Evolutionary conservation across 495 filamentous ascomycete genomes (phyloP).

Genomic region (Daldinia concentrica): DNA sequence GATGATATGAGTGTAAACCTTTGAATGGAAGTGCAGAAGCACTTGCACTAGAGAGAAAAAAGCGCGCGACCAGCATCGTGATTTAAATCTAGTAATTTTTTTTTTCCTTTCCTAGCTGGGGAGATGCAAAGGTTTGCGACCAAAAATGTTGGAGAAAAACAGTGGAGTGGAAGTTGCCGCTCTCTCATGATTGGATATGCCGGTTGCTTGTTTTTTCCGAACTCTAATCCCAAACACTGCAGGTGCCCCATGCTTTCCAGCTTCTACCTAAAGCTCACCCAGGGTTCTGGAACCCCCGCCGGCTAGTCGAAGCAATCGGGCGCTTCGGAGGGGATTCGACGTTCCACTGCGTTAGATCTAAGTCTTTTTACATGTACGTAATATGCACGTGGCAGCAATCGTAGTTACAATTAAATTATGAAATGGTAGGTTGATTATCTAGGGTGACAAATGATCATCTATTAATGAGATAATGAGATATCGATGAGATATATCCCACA

Average conservation of each 20-base stretch:
- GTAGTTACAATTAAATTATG: background rate
- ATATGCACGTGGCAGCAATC: background rate
- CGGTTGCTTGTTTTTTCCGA: background rate
- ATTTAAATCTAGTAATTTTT: conserved; percentile 32
- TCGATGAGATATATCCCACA: background rate
- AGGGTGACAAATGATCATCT: conserved; percentile 7
- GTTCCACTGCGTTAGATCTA: background rate
- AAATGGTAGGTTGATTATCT: background rate
- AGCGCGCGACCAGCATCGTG: conserved; percentile 31
- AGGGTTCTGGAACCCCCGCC: background rate
- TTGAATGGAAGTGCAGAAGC: conserved; percentile 26
- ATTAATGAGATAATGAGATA: conserved; percentile 2
- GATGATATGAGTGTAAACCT: conserved; percentile 1
- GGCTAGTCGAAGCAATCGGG: background rate
- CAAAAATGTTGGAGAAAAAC: conserved; percentile 33
- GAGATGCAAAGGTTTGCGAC: conserved; percentile 34
- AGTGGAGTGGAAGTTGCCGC: conserved; percentile 24
- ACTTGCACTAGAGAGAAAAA: conserved; percentile 17
- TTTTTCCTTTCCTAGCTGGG: conserved; percentile 24
- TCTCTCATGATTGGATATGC: conserved; percentile 17
- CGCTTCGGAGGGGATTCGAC: background rate
- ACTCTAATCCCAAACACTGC: background rate
- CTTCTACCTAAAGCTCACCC: background rate
- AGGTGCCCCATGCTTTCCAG: background rate
- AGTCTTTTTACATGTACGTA: background rate